Evolutionary conservation across 306 rosid species (phyloP).

Genomic region (Mimosa bimucronata): DNA sequence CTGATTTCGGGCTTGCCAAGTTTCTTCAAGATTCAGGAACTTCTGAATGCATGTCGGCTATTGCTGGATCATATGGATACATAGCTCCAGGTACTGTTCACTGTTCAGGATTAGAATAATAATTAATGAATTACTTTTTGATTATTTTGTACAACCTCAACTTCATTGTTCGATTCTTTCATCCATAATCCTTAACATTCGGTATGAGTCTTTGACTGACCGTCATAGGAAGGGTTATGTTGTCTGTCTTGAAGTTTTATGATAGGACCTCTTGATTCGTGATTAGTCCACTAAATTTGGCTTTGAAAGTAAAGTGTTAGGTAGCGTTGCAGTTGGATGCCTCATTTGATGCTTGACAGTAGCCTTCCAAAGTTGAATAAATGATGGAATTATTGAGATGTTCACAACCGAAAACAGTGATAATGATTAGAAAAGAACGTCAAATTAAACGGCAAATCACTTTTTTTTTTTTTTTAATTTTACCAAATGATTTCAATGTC

Average conservation of each 20-base stretch:
- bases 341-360: slow-evolving; percentile 34
- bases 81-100: slow-evolving; percentile 88
- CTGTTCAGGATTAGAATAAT: slow-evolving; percentile 20
- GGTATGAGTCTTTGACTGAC: slow-evolving; percentile 38
- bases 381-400: slow-evolving; percentile 1
- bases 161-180: slow-evolving; percentile 33
- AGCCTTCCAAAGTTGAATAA: slow-evolving; percentile 34
- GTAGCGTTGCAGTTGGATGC: slow-evolving; percentile 37
- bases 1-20: slow-evolving; percentile 99
- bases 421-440: slow-evolving; percentile 31
- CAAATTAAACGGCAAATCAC: background rate
- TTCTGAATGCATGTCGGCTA: slow-evolving; percentile 98
- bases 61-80: slow-evolving; percentile 98
- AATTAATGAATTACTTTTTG: slow-evolving; percentile 19
- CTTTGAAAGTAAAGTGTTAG: slow-evolving; percentile 45
- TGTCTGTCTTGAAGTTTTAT: slow-evolving; percentile 38
- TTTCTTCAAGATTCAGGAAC: slow-evolving; percentile 97
- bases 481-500: slow-evolving; percentile 4
- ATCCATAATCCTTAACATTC: slow-evolving; percentile 25
- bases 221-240: slow-evolving; percentile 35
- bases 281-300: slow-evolving; percentile 10
- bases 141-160: background rate
- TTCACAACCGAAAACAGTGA: slow-evolving; percentile 28
- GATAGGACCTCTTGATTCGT: slow-evolving; percentile 11
- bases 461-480: background rate